A percentile compares a stretch with the other conserved stretches of the same genome.
phyloP scores from a whole-genome alignment of 2,329 filamentous ascomycete species.

The Penicillium sp. region DNA sequence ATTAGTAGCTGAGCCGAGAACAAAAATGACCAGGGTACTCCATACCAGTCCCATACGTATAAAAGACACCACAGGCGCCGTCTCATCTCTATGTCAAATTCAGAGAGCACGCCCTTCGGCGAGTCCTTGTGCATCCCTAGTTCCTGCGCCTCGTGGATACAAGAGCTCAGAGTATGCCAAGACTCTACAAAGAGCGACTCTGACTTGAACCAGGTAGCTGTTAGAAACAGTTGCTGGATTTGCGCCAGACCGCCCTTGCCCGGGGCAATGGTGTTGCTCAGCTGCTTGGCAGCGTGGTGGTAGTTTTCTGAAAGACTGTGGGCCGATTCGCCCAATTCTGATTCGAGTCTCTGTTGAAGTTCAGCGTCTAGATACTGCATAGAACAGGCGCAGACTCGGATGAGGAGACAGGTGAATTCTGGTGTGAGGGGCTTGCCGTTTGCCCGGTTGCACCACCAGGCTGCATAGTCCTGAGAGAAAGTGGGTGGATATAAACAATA shows the following conservation, averaged over 20 bases:
- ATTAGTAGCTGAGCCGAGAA: background rate
- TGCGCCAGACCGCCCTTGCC: conserved; percentile 47
- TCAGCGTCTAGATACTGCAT: conserved; percentile 43
- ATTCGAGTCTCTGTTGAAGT: conserved; percentile 43
- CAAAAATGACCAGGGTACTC: background rate
- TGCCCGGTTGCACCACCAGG: conserved; percentile 46
- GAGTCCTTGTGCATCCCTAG: conserved; percentile 42
- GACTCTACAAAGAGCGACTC: conserved; percentile 49
- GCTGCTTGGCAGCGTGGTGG: conserved; percentile 43
- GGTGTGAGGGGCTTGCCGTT: conserved; percentile 36
- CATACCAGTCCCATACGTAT: conserved; percentile 51
- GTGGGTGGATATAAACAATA: conserved; percentile 48
- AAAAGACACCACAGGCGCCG: conserved; percentile 48
- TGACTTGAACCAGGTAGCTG: conserved; percentile 48
- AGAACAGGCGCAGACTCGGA: conserved; percentile 49
- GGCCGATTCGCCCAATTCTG: conserved; percentile 43
- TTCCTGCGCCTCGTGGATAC: conserved; percentile 51
- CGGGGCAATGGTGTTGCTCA: conserved; percentile 44
- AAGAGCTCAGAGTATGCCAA: conserved; percentile 48
- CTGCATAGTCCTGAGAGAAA: conserved; percentile 46
- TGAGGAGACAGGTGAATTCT: conserved; percentile 49
- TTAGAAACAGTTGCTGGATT: conserved; percentile 52
- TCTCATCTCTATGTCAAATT: conserved; percentile 50
- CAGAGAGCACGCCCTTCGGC: conserved; percentile 35
- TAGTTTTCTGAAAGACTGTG: conserved; percentile 43